Percentiles rank a stretch among this genome's conserved stretches.
Evolutionary conservation across 352 stramenopile genomes (phyloP).

Genomic region (Pythium myriotylum): DNA sequence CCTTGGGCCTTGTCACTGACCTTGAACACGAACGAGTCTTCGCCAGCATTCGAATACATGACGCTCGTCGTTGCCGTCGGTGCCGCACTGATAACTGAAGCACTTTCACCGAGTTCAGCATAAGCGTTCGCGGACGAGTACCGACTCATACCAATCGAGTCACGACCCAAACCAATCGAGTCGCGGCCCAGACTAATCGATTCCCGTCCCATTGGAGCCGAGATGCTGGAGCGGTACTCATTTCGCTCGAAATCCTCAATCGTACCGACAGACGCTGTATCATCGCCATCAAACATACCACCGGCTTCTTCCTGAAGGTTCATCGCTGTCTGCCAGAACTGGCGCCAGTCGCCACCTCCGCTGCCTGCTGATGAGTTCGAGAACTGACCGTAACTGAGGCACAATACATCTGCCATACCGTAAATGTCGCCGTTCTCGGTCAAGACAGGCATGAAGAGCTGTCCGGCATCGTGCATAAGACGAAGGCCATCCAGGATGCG

Average conservation of each 20-base stretch:
- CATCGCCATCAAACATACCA: conserved; percentile 75
- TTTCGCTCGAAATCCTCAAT: conserved; percentile 90
- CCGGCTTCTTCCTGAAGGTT: conserved; percentile 85
- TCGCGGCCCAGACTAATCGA: conserved; percentile 34
- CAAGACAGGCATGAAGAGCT: conserved; percentile 86
- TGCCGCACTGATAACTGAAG: conserved; percentile 82
- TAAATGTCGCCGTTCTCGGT: conserved; percentile 78
- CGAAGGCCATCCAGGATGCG: conserved; percentile 86
- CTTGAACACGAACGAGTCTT: conserved; percentile 89
- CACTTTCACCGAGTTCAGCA: conserved; percentile 82
- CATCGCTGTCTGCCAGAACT: conserved; percentile 90
- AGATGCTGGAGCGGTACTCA: conserved; percentile 56
- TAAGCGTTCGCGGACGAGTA: conserved; percentile 72
- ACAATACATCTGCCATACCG: conserved; percentile 88
- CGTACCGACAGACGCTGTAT: conserved; percentile 80
- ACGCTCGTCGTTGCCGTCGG: conserved; percentile 79
- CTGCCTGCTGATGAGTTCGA: conserved; percentile 72
- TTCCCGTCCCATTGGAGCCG: conserved; percentile 34
- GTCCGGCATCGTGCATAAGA: conserved; percentile 81
- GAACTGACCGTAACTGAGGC: conserved; percentile 88
- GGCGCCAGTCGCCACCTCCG: conserved; percentile 79
- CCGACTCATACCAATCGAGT: conserved; percentile 1
- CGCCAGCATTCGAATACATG: conserved; percentile 62
- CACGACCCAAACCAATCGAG: conserved; percentile 1
- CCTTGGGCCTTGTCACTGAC: conserved; percentile 79